Base-by-base conservation (phyloP, 2,329 filamentous ascomycete species). In the Blastomyces gilchristii region DNA sequence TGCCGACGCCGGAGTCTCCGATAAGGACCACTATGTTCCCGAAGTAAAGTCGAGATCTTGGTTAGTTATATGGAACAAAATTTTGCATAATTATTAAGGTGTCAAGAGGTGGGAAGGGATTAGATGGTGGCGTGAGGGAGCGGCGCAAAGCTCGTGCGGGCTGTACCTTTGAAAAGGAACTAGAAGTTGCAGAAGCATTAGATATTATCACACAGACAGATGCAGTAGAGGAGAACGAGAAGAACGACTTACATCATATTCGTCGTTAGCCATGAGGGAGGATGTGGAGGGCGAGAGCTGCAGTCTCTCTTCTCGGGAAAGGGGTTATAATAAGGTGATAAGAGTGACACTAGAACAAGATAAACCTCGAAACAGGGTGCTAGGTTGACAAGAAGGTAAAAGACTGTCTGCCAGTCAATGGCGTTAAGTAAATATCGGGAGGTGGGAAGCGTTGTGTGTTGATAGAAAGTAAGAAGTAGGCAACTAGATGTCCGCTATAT, bases 1-100 rank as follows among this genome's bases (percentile, higher is more conserved):
- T 99, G 83, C 94, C 94, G 80, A 99, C 94, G 73, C 94, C 94
- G 71, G 92, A 97, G 82, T 99, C 94, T 86, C 94, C 94, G 77
- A 99, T 99, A 78, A 99, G 84, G 77, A 99, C 94, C 76, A 97
- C 93, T 96, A 75, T 68, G 67, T 64, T 69, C 62, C 49, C 49
- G 25, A 14, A 52, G 49, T 18, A 16, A 70, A 70, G 53, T 41
- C 28, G 59, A 58, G 22, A 52, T 14, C 22, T 28, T 41, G 41
- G 37, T 58, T n/a, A 58, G 34, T 43, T 58, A 58, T 41, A 58
- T 22, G 37, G 37, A 43, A 18, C 37, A 43, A 8, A 12, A 9
- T 52, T 31, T 25, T 43, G 14, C 37, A 16, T 34, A 14, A 22
- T 47, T 43, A 3, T 9, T 11, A 59, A n/a, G 58, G 31, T 43